Evolutionary conservation across 1,139 yeast species (phyloP).

Genomic region (Geotrichum europaeum): DNA sequence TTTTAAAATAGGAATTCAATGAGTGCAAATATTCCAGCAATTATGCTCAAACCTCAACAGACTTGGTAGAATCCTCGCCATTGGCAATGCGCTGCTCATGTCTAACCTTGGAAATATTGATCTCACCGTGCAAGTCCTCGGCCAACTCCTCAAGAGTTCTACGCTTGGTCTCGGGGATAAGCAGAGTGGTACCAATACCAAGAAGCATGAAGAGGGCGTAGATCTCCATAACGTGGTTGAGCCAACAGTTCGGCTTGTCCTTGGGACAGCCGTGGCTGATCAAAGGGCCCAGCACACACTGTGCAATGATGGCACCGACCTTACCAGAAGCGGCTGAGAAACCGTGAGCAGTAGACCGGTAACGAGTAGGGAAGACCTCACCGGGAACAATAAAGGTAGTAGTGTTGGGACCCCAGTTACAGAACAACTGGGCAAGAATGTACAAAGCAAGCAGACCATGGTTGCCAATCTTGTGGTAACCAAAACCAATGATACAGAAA

Average conservation of each 20-base stretch:
- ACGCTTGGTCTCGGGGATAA: conserved; percentile 87
- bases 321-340: conserved; percentile 94
- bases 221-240: conserved; percentile 87
- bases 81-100: background rate
- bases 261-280: conserved; percentile 67
- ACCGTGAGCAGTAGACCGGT: conserved; percentile 98
- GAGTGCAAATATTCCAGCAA: too few relatives aligned
- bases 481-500: conserved; percentile 59
- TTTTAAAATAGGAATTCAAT: too few relatives aligned
- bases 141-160: conserved; percentile 75
- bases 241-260: conserved; percentile 60
- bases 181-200: conserved; percentile 57
- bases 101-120: conserved; percentile 42
- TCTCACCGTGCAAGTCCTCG: conserved; percentile 73
- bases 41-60: background rate
- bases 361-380: conserved; percentile 93
- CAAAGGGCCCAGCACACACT: conserved; percentile 59
- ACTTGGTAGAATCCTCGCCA: background rate
- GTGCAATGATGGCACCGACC: conserved; percentile 90
- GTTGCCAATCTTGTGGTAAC: conserved; percentile 42
- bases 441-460: conserved; percentile 56
- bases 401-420: conserved; percentile 80
- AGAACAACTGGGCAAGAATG: conserved; percentile 59
- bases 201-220: conserved; percentile 84
- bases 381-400: conserved; percentile 96